These are phyloP conservation scores for Chrysoporthe austroafricana DNA, from an alignment of 2,329 filamentous ascomycete genomes.

Conservation along the genomic window DNA sequence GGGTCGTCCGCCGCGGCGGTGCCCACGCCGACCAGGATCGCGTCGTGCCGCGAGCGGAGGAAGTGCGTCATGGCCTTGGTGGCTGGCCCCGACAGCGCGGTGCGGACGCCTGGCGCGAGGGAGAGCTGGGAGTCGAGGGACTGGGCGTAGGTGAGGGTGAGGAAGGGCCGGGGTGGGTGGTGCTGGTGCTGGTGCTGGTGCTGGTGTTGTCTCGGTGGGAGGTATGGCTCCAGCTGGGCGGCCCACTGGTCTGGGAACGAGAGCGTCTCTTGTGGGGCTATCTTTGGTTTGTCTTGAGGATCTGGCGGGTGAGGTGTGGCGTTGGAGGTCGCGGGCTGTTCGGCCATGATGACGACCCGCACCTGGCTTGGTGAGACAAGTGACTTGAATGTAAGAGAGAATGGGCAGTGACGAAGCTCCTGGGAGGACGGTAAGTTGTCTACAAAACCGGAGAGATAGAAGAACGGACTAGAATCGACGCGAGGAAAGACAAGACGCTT, in stretches of 20 bases:
- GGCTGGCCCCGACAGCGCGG: conserved; percentile 77
- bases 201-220: conserved; percentile 19
- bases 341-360: not conserved
- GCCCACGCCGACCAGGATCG: conserved; percentile 82
- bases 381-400: not conserved
- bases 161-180: conserved; percentile 46
- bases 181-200: conserved; percentile 6
- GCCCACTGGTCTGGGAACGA: conserved; percentile 23
- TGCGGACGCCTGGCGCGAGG: conserved; percentile 78
- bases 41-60: conserved; percentile 79
- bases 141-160: conserved; percentile 88
- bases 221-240: conserved; percentile 20
- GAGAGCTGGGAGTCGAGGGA: conserved; percentile 85
- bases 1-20: conserved; percentile 87
- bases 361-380: not conserved
- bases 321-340: not conserved
- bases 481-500: not conserved
- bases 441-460: not conserved
- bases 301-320: not conserved
- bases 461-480: not conserved
- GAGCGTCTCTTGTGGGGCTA: conserved; percentile 16
- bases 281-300: not conserved
- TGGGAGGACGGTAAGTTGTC: not conserved
- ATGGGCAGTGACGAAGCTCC: no score
- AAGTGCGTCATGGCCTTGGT: conserved; percentile 95